Conservation (phyloP, 768 basidiomycete genomes). For the Leccinellum luteum region DNA sequence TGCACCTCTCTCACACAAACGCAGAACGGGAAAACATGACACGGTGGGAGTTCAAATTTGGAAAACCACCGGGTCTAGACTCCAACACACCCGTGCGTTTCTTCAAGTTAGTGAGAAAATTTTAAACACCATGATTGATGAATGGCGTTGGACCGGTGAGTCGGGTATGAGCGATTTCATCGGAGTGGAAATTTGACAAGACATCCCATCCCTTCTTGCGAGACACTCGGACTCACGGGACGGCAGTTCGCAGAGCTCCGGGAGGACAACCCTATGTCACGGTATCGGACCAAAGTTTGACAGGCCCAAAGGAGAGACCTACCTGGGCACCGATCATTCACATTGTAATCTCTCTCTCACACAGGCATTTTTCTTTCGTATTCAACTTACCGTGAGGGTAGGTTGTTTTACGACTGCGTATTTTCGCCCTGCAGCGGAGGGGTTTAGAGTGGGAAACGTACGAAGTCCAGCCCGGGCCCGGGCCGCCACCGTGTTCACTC, state of each 20-base stretch:
- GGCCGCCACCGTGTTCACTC: not conserved
- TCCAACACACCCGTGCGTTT: not conserved
- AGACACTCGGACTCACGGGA: not conserved
- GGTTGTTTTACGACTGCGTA: not conserved
- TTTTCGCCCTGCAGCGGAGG: not conserved
- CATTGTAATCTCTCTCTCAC: not conserved
- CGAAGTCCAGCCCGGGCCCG: not conserved
- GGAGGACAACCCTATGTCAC: not conserved
- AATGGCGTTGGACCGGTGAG: not conserved
- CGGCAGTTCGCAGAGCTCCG: not conserved
- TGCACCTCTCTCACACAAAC: not conserved
- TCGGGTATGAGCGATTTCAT: not conserved
- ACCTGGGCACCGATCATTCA: not conserved
- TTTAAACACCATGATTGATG: not conserved
- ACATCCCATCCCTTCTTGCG: not conserved
- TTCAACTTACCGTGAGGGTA: not conserved
- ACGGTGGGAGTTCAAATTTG: not conserved
- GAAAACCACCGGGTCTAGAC: not conserved
- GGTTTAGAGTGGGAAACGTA: not conserved
- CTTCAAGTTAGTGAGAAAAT: not conserved
- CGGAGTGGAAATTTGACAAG: not conserved
- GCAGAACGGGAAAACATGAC: not conserved
- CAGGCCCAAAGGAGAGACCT: not conserved
- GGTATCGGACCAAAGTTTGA: not conserved
- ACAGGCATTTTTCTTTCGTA: not conserved